These are phyloP conservation scores for Sedum album DNA, from an alignment of 164 flowering plant genomes.

Conservation along the genomic window DNA sequence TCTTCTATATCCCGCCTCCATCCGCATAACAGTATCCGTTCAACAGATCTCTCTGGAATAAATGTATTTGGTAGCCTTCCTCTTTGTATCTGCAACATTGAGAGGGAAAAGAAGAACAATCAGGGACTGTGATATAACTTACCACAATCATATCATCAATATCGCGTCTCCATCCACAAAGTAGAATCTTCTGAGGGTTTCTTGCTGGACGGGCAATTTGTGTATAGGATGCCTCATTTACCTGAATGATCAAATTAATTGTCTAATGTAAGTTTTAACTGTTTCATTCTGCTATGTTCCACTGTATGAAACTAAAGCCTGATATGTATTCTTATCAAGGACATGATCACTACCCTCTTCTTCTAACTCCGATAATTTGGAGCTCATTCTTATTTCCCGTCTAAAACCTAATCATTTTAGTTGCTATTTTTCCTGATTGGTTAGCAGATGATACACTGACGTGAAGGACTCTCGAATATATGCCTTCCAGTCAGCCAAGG, in stretches of 20 bases:
- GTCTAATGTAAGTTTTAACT: slow-evolving; percentile 36
- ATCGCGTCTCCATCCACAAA: slow-evolving; percentile 92
- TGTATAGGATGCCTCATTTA: slow-evolving; percentile 58
- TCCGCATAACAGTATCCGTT: slow-evolving; percentile 78
- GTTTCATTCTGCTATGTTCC: slow-evolving; percentile 16
- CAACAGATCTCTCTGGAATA: slow-evolving; percentile 41
- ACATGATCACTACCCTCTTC: neutral
- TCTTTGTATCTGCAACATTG: slow-evolving; percentile 65
- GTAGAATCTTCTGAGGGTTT: slow-evolving; percentile 86
- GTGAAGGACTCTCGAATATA: neutral
- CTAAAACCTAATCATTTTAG: neutral
- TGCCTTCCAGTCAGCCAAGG: neutral
- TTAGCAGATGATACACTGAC: neutral
- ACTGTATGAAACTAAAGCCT: slow-evolving; percentile 3
- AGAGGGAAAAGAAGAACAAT: slow-evolving; percentile 37
- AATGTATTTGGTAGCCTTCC: slow-evolving; percentile 63
- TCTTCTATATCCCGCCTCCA: slow-evolving; percentile 95
- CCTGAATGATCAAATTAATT: slow-evolving; percentile 71
- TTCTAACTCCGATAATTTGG: neutral
- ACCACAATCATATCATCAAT: slow-evolving; percentile 96
- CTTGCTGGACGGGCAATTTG: slow-evolving; percentile 52
- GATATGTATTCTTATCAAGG: neutral
- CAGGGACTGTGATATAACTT: slow-evolving; percentile 52
- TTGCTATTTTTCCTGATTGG: neutral
- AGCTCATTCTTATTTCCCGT: neutral